These are phyloP conservation scores for Albophoma yamanashiensis DNA, from an alignment of 2,329 filamentous ascomycete genomes.

Conservation along the genomic window DNA sequence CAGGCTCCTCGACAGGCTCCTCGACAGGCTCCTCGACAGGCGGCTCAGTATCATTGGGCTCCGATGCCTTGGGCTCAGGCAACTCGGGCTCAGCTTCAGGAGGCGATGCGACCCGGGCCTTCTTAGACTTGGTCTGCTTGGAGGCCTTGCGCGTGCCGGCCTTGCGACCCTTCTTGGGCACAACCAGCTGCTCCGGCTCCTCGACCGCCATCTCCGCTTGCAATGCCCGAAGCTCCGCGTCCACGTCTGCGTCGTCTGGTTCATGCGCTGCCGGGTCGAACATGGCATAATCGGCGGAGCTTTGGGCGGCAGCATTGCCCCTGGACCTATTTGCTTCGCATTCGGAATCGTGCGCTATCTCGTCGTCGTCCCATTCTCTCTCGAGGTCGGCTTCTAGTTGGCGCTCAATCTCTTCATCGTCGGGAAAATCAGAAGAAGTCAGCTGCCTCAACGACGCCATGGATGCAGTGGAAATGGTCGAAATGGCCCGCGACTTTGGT, in stretches of 20 bases:
- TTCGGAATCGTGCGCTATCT: conserved; percentile 34
- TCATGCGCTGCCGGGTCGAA: conserved; percentile 37
- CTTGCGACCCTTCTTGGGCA: conserved; percentile 46
- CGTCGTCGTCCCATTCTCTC: conserved; percentile 41
- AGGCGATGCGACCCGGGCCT: conserved; percentile 24
- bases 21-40: conserved; percentile 9
- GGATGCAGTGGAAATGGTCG: conserved; percentile 42
- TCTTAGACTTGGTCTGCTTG: conserved; percentile 38
- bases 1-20: conserved; percentile 10
- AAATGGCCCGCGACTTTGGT: conserved; percentile 20
- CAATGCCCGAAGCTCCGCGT: conserved; percentile 39
- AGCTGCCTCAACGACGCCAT: conserved; percentile 31
- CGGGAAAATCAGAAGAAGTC: conserved; percentile 33
- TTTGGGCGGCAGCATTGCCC: conserved; percentile 16
- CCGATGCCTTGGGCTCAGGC: conserved; percentile 8
- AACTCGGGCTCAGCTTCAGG: conserved; percentile 6
- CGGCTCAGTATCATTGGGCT: neutral
- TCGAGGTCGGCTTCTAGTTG: conserved; percentile 56
- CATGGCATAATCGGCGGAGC: conserved; percentile 36
- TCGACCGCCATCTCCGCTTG: conserved; percentile 37
- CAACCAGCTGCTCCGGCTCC: conserved; percentile 25
- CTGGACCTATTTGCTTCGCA: conserved; percentile 23
- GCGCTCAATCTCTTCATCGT: conserved; percentile 56
- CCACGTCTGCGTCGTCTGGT: conserved; percentile 35
- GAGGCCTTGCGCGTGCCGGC: conserved; percentile 38